A percentile compares a stretch with the other conserved stretches of the same genome.
Evolutionary conservation across 768 basidiomycete species (phyloP).

Genomic region (Daedaleopsis nitida): DNA sequence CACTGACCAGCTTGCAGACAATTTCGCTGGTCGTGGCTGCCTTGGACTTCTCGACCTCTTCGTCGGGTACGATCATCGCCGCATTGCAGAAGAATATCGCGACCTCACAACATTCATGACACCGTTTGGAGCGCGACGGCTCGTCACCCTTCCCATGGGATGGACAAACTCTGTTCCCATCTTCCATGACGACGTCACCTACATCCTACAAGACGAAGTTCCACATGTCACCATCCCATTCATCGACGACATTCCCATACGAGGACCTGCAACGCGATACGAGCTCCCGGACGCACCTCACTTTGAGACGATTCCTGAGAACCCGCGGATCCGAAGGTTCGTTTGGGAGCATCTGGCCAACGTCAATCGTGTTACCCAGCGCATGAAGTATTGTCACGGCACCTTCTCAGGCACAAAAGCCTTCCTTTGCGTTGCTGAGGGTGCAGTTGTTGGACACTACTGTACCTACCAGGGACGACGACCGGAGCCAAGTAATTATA

Average conservation of each 20-base stretch:
- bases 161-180: conserved; percentile 43
- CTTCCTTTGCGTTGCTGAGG: conserved; percentile 29
- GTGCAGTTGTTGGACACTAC: conserved; percentile 38
- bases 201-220: conserved; percentile 33
- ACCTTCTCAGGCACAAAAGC: conserved; percentile 42
- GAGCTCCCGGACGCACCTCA: conserved; percentile 23
- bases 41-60: conserved; percentile 29
- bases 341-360: conserved; percentile 42
- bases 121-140: conserved; percentile 34
- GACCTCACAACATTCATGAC: conserved; percentile 46
- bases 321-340: conserved; percentile 38
- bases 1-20: conserved; percentile 19
- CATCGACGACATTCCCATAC: conserved; percentile 42
- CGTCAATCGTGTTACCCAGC: conserved; percentile 39
- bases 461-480: conserved; percentile 37
- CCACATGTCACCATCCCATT: conserved; percentile 38
- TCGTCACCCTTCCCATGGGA: conserved; percentile 42
- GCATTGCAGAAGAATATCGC: conserved; percentile 30
- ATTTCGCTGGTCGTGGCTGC: conserved; percentile 17
- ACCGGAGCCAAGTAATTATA: conserved; percentile 29
- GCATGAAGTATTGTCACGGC: conserved; percentile 37
- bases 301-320: conserved; percentile 39
- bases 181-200: conserved; percentile 41
- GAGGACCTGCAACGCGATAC: conserved; percentile 37
- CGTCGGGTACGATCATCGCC: conserved; percentile 38